Conservation (phyloP, 768 basidiomycete genomes). For the Floccularia luteovirens region DNA sequence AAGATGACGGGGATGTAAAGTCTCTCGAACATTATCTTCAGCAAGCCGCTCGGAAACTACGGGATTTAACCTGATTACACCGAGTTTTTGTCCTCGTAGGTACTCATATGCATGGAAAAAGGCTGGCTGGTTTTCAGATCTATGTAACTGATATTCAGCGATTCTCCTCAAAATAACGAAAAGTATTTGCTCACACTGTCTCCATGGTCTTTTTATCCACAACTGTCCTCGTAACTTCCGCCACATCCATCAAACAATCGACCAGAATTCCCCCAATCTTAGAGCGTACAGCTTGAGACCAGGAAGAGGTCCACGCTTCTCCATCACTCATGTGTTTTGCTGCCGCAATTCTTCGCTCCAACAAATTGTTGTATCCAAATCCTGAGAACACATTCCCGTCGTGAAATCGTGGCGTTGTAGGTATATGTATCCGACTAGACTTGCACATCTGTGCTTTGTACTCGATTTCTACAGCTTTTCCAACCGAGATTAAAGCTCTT, state of each 20-base stretch:
- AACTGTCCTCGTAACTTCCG: slow-evolving; percentile 60
- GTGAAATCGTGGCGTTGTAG: slow-evolving; percentile 18
- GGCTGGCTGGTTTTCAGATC: slow-evolving; percentile 78
- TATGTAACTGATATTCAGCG: slow-evolving; percentile 17
- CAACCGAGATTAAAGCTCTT: slow-evolving; percentile 71
- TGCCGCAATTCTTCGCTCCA: slow-evolving; percentile 58
- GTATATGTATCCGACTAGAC: slow-evolving; percentile 48
- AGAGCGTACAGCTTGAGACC: slow-evolving; percentile 74
- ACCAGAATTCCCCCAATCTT: slow-evolving; percentile 80
- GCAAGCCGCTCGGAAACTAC: slow-evolving; percentile 72
- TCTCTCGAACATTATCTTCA: slow-evolving; percentile 58
- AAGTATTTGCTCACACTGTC: slow-evolving; percentile 33
- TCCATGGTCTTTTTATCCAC: slow-evolving; percentile 53
- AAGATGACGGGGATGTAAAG: slow-evolving; percentile 87
- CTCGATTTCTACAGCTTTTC: slow-evolving; percentile 83
- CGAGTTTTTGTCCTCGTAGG: slow-evolving; percentile 88
- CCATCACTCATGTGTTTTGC: slow-evolving; percentile 57
- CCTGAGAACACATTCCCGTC: slow-evolving; percentile 45
- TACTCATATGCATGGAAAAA: slow-evolving; percentile 93
- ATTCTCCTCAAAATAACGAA: neutral
- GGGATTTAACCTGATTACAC: slow-evolving; percentile 82
- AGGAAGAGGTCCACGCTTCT: slow-evolving; percentile 71
- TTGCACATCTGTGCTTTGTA: slow-evolving; percentile 81
- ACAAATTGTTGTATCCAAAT: slow-evolving; percentile 52
- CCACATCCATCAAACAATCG: slow-evolving; percentile 78